Evolutionary conservation across 495 filamentous ascomycete species (phyloP), one percentile per base, ranked within the genome.

Genomic region (Neurospora sp.): DNA sequence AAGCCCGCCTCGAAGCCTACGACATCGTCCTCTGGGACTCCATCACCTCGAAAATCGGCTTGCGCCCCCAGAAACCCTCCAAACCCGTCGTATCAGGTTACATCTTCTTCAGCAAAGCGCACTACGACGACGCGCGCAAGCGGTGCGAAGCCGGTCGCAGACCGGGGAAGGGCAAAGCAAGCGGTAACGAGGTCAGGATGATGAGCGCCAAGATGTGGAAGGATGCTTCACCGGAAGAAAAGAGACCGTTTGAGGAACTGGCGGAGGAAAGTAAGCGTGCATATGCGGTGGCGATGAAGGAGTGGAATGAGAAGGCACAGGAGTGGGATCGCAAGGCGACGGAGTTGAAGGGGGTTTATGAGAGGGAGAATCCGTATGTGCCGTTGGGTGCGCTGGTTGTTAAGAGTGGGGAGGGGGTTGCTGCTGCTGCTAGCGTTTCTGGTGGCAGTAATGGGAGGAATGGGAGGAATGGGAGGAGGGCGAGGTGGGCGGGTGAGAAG

Each of bases 161-260:
- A 59, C 82, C 87, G 28, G 85, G 89, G 43, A 91, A 90, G 31
- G 88, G 88, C 4, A 90, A 92, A 75, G 85, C 90, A 2, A 86
- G 88, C 48, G 90, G 90, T 3, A 95, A 95, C 75, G 93, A 96
- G 74, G 90, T 99, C 70, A 91, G 96, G 40, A 86, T 89, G 10
- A 92, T 92, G 73, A 86, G 95, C 24, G 92, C 94, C 21, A 89
- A 90, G 77, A 94, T 94, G 92, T 99, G 96, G 96, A 90, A 92
- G 74, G 90, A 92, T 71, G 90, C 92, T 0, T 76, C 84, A 5
- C 86, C 87, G 10, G 92, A 90, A 40, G 86, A 87, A 74, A 92
- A 91, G 79, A 84, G 86, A 78, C 94, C 93, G 36, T 98, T 92
- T 76, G 83, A 93, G 71, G 90, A 92, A 43, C 85, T 89, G 78